Evolutionary conservation across 2,329 filamentous ascomycete genomes (phyloP), one percentile per base, ranked within the genome.

Genomic region (Aspergillus ibericus): DNA sequence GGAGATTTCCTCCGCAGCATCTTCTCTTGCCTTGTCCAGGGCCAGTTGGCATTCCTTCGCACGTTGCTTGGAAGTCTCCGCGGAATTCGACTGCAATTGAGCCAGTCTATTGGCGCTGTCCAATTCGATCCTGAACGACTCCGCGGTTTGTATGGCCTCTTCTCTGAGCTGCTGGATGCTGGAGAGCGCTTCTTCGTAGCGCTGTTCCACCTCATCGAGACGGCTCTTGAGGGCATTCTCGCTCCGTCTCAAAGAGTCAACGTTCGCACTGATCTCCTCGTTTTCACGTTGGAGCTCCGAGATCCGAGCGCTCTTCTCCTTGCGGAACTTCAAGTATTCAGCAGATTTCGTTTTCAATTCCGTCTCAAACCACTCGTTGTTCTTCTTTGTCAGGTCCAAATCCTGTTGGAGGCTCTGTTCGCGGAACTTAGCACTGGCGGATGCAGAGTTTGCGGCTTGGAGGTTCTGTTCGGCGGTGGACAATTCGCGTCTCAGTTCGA

Each of bases 381-480:
- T 96, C 69, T 89, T 90, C 72, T 92, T 92, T 16, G 93, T 86
- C 56, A 96, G 82, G 42, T 96, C 92, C 35, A 98, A 83, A 74
- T 98, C 93, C 74, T 97, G 93, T 74, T 95, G 88, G 12, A 98
- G 80, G 29, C 88, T 90, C 71, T 97, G 92, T 73, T 97, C 92
- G 63, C 91, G 88, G 80, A 96, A 97, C 68, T 92, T 96, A 62
- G 92, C 87, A 59, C 87, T 91, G 40, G 88, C 91, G 2, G 89
- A 86, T 22, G 90, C 85, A 25, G 91, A 91, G 72, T 93, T 91
- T 22, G 92, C 88, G 44, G 87, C 83, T 73, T 98, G 93, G 16
- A 92, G 85, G 22, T 88, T 86, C 71, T 97, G 92, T 71, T 98
- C 92, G 0, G 96, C 82, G 15, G 84, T 78, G 0, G 90, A 88